Evolutionary conservation across 371 early-diverging fungal species (phyloP).

Genomic region (Rhizopus microsporus): DNA sequence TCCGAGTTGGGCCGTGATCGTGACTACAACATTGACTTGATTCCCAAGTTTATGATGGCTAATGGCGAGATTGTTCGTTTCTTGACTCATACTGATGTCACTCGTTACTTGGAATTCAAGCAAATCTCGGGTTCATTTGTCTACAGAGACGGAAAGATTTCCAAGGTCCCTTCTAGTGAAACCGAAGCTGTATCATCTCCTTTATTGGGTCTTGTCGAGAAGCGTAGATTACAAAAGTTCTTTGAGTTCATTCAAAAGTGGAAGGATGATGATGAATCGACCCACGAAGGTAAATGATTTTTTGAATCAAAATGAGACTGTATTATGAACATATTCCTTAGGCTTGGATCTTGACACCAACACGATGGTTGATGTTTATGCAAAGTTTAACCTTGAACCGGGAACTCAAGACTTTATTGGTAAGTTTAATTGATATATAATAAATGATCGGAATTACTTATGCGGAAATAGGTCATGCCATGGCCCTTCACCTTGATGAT

Average conservation of each 20-base stretch:
- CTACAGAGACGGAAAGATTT: conserved; percentile 83
- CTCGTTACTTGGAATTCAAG: conserved; percentile 97
- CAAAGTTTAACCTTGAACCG: conserved; percentile 88
- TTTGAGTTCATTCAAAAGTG: conserved; percentile 94
- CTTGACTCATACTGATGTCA: conserved; percentile 94
- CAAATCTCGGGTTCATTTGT: conserved; percentile 97
- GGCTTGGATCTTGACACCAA: conserved; percentile 73
- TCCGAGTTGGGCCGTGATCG: conserved; percentile 81
- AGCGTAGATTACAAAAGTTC: conserved; percentile 94
- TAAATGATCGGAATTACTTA: not conserved
- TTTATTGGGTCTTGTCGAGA: conserved; percentile 95
- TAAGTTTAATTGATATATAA: conserved; percentile 15
- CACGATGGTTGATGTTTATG: conserved; percentile 91
- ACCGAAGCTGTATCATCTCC: conserved; percentile 87
- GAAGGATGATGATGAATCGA: conserved; percentile 75
- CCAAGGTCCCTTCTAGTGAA: conserved; percentile 96
- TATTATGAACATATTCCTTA: not conserved
- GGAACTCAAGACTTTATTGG: conserved; percentile 97
- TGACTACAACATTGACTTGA: conserved; percentile 97
- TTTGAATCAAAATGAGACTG: not conserved
- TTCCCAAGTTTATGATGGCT: conserved; percentile 99
- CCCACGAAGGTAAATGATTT: conserved; percentile 65
- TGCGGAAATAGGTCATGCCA: conserved; percentile 80
- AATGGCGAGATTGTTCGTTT: conserved; percentile 91
- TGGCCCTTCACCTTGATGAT: conserved; percentile 98